phyloP scores from a whole-genome alignment of 2,329 filamentous ascomycete genomes.

The Ceratocystis colombiana region DNA sequence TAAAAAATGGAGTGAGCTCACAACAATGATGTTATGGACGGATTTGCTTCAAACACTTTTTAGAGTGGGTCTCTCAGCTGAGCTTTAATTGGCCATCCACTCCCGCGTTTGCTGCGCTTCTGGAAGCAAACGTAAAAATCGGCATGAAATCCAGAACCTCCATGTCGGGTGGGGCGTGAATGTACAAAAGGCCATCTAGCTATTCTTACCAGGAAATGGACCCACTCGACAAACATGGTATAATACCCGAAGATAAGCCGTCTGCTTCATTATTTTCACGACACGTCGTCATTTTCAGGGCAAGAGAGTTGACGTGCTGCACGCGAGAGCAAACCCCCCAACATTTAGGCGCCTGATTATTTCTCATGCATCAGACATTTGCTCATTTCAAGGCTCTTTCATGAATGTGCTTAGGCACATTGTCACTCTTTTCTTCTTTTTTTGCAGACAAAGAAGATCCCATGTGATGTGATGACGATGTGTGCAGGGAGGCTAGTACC shows the following conservation, averaged over 20 bases:
- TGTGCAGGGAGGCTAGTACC: slow-evolving; percentile 9
- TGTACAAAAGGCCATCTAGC: slow-evolving; percentile 1
- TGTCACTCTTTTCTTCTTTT: slow-evolving; percentile 1
- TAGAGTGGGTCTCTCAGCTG: slow-evolving; percentile 14
- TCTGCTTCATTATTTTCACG: slow-evolving; percentile 1
- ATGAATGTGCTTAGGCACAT: neutral
- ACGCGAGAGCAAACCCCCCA: too few species aligned
- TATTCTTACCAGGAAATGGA: neutral
- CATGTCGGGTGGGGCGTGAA: slow-evolving; percentile 21
- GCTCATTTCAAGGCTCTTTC: neutral
- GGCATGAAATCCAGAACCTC: slow-evolving; percentile 17
- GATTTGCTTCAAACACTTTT: neutral
- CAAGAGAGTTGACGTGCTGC: neutral
- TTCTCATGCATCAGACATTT: too few species aligned
- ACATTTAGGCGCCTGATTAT: too few species aligned
- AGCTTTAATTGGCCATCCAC: slow-evolving; percentile 16
- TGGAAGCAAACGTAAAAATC: slow-evolving; percentile 20
- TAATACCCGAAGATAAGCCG: slow-evolving; percentile 22
- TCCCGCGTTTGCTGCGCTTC: slow-evolving; percentile 24
- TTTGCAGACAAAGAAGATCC: neutral
- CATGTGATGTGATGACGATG: slow-evolving; percentile 13
- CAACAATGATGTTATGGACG: neutral
- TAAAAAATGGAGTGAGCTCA: neutral
- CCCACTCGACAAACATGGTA: slow-evolving; percentile 4
- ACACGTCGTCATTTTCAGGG: neutral